Evolutionary conservation across 257 asterid genomes (phyloP), one percentile per base, ranked within the genome.

Genomic region (Buddleja alternifolia): DNA sequence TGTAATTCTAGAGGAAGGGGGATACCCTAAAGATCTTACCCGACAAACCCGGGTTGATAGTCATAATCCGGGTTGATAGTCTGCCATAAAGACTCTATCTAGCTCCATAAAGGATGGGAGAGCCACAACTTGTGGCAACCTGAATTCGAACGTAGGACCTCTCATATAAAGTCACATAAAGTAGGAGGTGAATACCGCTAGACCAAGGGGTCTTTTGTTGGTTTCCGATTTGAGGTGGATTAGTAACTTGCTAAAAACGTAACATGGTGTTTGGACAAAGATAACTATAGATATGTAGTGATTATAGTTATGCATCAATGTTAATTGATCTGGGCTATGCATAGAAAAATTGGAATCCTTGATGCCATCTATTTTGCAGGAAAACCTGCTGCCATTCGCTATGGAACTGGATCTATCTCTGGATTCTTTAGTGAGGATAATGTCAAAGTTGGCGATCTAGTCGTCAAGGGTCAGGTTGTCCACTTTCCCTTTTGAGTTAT

Each of bases 321-420:
- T 37, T 42, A 34, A 41, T 61, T 21, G 60, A 46, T 34, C 29
- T 10, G 3, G 2, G 10, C n/a, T 36, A 1, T 42, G 42, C 23
- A 16, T 14, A 15, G 44, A 17, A 7, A 16, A 6, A 2, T 37
- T 14, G 8, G 8, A 34, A 16, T 7, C 7, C 4, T 11, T 54
- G 37, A 16, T 25, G 25, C 39, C 6, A 8, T 25, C 7, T 62
- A 12, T n/a, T 44, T 19, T 29, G 11, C 80, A 91, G 99, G 99
- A 71, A 83, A 68, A 75, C 45, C 95, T 69, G 99, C 99, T 39
- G 97, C 79, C 21, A 94, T 94, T 78, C 87, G 74, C 60, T 94
- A 94, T 73, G 99, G 99, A 29, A 81, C 89, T 63, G 99, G 99
- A 76, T 74, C 96, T 9, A 89, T 94, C 51, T 91, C 99, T 21